Base-by-base conservation (phyloP, 805 yeast species). In the Lipomyces chichibuensis region DNA sequence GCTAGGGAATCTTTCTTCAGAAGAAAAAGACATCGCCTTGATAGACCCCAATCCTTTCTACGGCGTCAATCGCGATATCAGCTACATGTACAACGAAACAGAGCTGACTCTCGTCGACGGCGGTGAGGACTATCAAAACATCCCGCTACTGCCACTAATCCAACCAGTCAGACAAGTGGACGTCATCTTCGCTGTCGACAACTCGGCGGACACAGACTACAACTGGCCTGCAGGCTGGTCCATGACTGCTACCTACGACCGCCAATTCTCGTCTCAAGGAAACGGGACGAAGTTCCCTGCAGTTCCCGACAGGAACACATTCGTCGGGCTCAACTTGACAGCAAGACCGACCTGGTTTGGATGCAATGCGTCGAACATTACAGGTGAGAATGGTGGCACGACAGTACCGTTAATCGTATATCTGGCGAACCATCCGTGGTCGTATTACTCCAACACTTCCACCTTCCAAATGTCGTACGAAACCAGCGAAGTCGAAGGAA, bases 321-420 rank as follows among this genome's bases (percentile, higher is more conserved):
- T 91, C 76, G 74, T 85, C 32, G 82, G 83, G 66, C 73, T 80
- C 70, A 89, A 89, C 65, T 80, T 91, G 69, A 88, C 91, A 17
- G 80, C 87, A 9, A 83, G 79, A 67, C 96, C 97, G 60, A 82
- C 89, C 0, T 91, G 92, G 80, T 92, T 92, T 76, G 97, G 97
- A 43, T 91, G 97, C 78, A 84, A 89, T 74, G 83, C 90, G 3
- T 71, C 78, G 0, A 89, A 90, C 74, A 65, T 88, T 75, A 86
- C 92, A 7, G 79, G 77, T 17, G 80, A 88, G 67, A 75, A 81
- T 56, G 80, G 76, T 51, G 75, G 75, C 20, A 75, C 74, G 7
- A 37, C 81, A 53, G 92, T 93, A 33, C 97, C 97, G 1, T 80
- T 91, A 66, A 81, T 91, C 55, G 86, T 91, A n/a, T 91, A 89